Conservation (phyloP, 345 rosid genomes). For the Nasturtium officinale region DNA sequence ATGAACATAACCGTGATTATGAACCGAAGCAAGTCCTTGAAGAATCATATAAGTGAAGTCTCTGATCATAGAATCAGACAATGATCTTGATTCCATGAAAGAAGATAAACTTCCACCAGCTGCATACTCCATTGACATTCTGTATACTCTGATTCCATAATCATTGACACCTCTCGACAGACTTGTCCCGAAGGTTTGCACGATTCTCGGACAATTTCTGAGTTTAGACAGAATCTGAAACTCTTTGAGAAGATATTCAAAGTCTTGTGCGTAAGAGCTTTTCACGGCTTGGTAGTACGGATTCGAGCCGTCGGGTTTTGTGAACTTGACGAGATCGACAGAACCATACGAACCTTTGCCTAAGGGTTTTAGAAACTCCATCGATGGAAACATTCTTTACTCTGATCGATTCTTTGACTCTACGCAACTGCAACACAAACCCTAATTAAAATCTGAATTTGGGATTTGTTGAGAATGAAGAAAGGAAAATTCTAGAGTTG, state of each 20-base stretch:
- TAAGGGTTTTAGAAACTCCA: slow-evolving; percentile 31
- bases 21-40: slow-evolving; percentile 23
- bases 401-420: not conserved
- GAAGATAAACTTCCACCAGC: slow-evolving; percentile 27
- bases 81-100: not conserved
- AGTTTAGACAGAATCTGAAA: slow-evolving; percentile 26
- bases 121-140: slow-evolving; percentile 35
- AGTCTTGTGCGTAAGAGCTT: not conserved
- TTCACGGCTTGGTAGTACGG: slow-evolving; percentile 27
- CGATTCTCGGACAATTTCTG: slow-evolving; percentile 17
- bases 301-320: not conserved
- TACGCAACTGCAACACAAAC: slow-evolving; percentile 5
- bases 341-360: slow-evolving; percentile 32
- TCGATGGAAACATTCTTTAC: not conserved
- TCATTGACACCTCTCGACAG: slow-evolving; percentile 1
- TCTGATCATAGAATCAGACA: slow-evolving; percentile 12
- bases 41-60: slow-evolving; percentile 38
- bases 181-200: not conserved
- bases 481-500: not conserved
- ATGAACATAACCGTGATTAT: slow-evolving; percentile 30
- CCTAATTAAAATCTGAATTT: slow-evolving; percentile 20
- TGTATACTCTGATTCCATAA: slow-evolving; percentile 15
- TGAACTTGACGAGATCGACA: slow-evolving; percentile 21
- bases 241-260: slow-evolving; percentile 23
- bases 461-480: slow-evolving; percentile 2